A percentile compares a stretch with the other conserved stretches of the same genome.
phyloP scores from a whole-genome alignment of 1,139 yeast species.

The Lizanozyma gosingica region DNA sequence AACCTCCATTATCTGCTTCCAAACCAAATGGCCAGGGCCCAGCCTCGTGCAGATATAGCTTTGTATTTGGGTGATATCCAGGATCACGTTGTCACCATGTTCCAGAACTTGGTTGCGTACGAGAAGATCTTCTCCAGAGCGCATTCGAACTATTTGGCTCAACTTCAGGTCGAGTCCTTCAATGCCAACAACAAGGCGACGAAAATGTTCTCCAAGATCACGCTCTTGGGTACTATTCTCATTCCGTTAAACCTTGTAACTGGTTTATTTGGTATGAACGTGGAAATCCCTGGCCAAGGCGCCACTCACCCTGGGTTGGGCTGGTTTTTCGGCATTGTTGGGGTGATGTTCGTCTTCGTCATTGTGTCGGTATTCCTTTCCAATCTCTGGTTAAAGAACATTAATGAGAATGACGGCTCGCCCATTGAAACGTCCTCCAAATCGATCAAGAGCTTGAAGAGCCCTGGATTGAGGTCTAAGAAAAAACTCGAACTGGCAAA shows the following conservation, averaged over 20 bases:
- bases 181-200: conserved; percentile 79
- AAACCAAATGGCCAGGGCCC: too few species aligned
- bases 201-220: conserved; percentile 79
- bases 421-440: too few species aligned
- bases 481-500: too few species aligned
- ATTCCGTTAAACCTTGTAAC: conserved; percentile 87
- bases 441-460: too few species aligned
- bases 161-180: conserved; percentile 86
- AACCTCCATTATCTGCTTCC: too few species aligned
- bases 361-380: conserved; percentile 6
- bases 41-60: conserved; percentile 77
- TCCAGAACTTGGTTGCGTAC: conserved; percentile 77
- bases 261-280: conserved; percentile 96
- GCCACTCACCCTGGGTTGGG: conserved; percentile 29
- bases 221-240: conserved; percentile 81
- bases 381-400: conserved; percentile 7
- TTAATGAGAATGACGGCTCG: too few species aligned
- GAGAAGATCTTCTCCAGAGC: conserved; percentile 91
- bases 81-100: conserved; percentile 95
- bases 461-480: too few species aligned
- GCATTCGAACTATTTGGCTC: conserved; percentile 88
- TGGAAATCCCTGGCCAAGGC: conserved; percentile 67
- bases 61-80: conserved; percentile 93
- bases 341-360: conserved; percentile 23
- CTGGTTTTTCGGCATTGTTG: conserved; percentile 66